phyloP scores from a whole-genome alignment of 2,329 filamentous ascomycete species.

The Botryotinia globosa region DNA sequence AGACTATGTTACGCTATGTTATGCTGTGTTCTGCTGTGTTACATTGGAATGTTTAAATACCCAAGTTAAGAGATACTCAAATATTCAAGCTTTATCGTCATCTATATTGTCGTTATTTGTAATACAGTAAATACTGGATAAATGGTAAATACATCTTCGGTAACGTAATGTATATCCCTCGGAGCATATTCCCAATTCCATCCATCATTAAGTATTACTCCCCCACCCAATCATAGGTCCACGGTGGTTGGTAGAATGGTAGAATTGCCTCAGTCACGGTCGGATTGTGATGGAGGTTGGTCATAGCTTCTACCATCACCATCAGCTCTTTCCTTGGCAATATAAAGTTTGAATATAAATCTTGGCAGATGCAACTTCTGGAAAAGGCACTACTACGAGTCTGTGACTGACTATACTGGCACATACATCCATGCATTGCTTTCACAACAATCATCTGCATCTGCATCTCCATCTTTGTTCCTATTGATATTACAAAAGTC shows the following conservation, averaged over 20 bases:
- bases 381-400: background rate
- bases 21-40: no score
- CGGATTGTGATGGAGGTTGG: background rate
- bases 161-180: background rate
- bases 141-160: no score
- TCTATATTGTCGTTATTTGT: no score
- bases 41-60: no score
- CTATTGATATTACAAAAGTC: background rate
- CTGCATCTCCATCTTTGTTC: background rate
- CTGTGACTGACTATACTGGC: no score
- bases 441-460: background rate
- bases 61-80: no score
- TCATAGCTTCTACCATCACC: slow-evolving; percentile 1
- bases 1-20: no score
- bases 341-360: background rate
- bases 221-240: background rate
- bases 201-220: background rate
- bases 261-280: background rate
- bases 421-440: no score
- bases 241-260: no score
- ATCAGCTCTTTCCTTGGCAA: background rate
- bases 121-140: no score
- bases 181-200: background rate
- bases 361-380: background rate
- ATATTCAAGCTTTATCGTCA: no score